Evolutionary conservation across 1,284 basidiomycete genomes (phyloP).

Genomic region (Leccinum pachyderme): DNA sequence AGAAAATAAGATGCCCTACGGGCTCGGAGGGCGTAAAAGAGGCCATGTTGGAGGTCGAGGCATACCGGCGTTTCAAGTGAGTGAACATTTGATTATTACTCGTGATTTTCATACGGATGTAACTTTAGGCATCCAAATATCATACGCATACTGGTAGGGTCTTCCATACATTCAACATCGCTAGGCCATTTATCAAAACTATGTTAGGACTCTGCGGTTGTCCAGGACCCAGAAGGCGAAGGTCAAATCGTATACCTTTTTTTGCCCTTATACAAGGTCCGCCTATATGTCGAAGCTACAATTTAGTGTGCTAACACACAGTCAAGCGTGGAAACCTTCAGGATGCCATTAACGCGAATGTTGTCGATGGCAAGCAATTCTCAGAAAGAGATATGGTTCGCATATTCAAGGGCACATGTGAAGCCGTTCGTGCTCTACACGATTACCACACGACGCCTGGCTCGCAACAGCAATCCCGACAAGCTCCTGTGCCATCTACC

Average conservation of each 20-base stretch:
- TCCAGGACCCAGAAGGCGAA: conserved; percentile 90
- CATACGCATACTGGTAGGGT: conserved; percentile 74
- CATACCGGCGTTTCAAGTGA: conserved; percentile 87
- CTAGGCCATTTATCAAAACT: neutral
- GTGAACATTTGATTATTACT: conserved; percentile 26
- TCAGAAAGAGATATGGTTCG: conserved; percentile 87
- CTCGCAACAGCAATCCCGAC: conserved; percentile 32
- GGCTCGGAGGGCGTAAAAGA: conserved; percentile 79
- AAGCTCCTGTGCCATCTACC: conserved; percentile 28
- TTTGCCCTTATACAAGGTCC: conserved; percentile 82
- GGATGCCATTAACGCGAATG: conserved; percentile 88
- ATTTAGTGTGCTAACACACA: conserved; percentile 11
- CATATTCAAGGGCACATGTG: conserved; percentile 92
- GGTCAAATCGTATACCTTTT: conserved; percentile 95
- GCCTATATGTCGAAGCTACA: conserved; percentile 7
- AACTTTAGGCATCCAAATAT: conserved; percentile 79
- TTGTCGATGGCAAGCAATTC: conserved; percentile 81
- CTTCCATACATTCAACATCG: conserved; percentile 1
- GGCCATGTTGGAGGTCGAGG: conserved; percentile 89
- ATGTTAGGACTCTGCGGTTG: conserved; percentile 83
- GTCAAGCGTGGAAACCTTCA: conserved; percentile 86
- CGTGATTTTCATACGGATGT: neutral
- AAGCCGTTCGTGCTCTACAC: conserved; percentile 93
- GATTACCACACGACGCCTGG: conserved; percentile 59
- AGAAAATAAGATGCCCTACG: conserved; percentile 88